Percentiles rank a stretch among this genome's conserved stretches.
These are phyloP conservation scores for Jaltomata sinuosa DNA, from an alignment of 257 asterid species.

Conservation along the genomic window DNA sequence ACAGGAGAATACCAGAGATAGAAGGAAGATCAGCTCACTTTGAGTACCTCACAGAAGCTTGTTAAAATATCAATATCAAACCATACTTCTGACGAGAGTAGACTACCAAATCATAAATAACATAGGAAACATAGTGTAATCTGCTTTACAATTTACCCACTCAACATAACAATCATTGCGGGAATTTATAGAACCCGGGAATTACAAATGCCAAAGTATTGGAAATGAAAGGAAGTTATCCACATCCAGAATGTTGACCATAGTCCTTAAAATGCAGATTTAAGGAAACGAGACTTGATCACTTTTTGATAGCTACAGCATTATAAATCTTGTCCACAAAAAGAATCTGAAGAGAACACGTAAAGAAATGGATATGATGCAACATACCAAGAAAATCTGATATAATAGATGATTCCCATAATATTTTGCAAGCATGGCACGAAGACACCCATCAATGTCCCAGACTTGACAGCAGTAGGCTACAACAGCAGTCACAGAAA, in stretches of 20 bases:
- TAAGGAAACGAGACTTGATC: not conserved
- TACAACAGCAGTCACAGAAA: conserved; percentile 18
- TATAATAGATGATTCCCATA: conserved; percentile 92
- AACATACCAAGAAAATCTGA: conserved; percentile 87
- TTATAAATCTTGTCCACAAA: not conserved
- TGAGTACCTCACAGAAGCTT: not conserved
- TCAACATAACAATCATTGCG: not conserved
- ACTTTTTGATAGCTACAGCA: not conserved
- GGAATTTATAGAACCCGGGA: not conserved
- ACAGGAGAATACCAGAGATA: not conserved
- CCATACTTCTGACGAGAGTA: not conserved
- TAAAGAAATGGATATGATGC: not conserved
- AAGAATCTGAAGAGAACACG: not conserved
- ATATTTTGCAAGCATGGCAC: conserved; percentile 97
- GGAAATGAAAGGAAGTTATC: not conserved
- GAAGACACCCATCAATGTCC: conserved; percentile 99
- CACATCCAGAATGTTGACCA: not conserved
- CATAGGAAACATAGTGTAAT: not conserved
- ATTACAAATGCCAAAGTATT: not conserved
- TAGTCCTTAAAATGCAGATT: not conserved
- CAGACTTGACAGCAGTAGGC: conserved; percentile 63
- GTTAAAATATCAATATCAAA: not conserved
- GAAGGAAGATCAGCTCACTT: not conserved
- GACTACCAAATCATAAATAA: not conserved
- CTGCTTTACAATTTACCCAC: not conserved